Evolutionary conservation across 495 filamentous ascomycete genomes (phyloP).

Genomic region (Xylaria sp.): DNA sequence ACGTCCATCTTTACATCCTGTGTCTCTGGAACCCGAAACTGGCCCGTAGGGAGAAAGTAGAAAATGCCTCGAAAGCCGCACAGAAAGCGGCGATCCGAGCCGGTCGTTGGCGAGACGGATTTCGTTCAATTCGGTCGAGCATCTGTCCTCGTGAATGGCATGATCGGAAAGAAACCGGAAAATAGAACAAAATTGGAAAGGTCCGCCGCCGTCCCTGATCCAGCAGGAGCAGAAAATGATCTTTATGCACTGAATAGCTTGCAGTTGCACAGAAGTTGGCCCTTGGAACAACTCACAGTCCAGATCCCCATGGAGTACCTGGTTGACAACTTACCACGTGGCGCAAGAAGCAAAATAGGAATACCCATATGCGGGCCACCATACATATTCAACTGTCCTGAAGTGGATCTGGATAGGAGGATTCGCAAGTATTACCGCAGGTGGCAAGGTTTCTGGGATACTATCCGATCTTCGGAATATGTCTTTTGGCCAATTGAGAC

Average conservation of each 20-base stretch:
- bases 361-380: not conserved
- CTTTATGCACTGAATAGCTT: slow-evolving; percentile 15
- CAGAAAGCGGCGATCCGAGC: not conserved
- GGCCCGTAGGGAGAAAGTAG: not conserved
- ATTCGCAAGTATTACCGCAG: not conserved
- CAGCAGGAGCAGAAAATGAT: not conserved
- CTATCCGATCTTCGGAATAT: slow-evolving; percentile 2
- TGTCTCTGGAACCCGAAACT: not conserved
- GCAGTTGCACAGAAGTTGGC: not conserved
- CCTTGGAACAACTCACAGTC: slow-evolving; percentile 5
- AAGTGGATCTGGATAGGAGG: not conserved
- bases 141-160: slow-evolving; percentile 13
- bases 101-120: not conserved
- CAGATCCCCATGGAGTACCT: slow-evolving; percentile 10
- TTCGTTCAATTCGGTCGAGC: not conserved
- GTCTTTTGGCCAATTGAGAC: slow-evolving; percentile 20
- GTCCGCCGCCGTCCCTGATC: not conserved
- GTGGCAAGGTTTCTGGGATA: slow-evolving; percentile 1
- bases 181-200: not conserved
- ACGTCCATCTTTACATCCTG: not conserved
- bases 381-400: slow-evolving; percentile 10
- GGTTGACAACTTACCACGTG: not conserved
- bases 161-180: slow-evolving; percentile 5
- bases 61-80: not conserved
- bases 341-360: not conserved